These are phyloP conservation scores for Citrus hindsii DNA, from an alignment of 345 rosid genomes.

Conservation along the genomic window DNA sequence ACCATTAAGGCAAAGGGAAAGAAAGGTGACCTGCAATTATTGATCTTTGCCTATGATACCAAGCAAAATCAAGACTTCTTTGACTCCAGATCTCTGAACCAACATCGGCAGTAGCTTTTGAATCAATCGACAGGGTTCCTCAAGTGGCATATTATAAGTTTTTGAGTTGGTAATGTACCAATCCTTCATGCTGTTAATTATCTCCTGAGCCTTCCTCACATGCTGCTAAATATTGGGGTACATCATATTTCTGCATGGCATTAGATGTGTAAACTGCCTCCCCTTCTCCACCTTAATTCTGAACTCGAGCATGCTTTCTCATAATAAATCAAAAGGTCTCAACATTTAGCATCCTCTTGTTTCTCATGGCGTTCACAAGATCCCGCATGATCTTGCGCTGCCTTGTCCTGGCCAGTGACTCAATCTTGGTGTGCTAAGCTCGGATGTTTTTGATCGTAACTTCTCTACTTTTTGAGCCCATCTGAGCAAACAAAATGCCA, in stretches of 20 bases:
- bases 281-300: constrained; percentile 72
- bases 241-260: constrained; percentile 73
- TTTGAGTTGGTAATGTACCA: constrained; percentile 52
- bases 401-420: constrained; percentile 69
- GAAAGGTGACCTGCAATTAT: neutral
- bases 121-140: constrained; percentile 56
- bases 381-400: constrained; percentile 91
- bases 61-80: neutral
- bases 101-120: neutral
- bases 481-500: constrained; percentile 73
- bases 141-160: constrained; percentile 79
- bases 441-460: constrained; percentile 55
- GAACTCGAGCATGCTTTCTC: constrained; percentile 78
- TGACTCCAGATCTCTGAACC: neutral
- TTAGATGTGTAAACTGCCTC: constrained; percentile 80
- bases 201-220: constrained; percentile 87
- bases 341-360: constrained; percentile 54
- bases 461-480: constrained; percentile 84
- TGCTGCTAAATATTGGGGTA: constrained; percentile 57
- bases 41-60: neutral
- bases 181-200: constrained; percentile 61
- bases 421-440: constrained; percentile 69
- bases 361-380: constrained; percentile 71
- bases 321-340: constrained; percentile 85
- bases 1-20: neutral